These are phyloP conservation scores for Alternaria alternata DNA, from an alignment of 2,329 filamentous ascomycete species.

Conservation along the genomic window DNA sequence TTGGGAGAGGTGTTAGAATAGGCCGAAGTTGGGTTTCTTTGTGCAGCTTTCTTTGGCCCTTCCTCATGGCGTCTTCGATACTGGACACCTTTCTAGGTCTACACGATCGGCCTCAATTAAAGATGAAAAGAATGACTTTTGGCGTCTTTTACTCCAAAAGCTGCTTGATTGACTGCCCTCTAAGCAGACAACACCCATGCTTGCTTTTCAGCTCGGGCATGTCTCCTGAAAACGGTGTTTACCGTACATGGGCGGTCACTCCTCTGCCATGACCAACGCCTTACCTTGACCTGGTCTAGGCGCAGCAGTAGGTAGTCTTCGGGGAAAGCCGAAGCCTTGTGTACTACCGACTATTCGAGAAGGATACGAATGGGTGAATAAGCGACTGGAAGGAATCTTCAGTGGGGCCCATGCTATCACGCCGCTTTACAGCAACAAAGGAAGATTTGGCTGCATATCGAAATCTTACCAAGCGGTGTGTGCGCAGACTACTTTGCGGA, in stretches of 20 bases:
- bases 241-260: neutral
- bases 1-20: neutral
- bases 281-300: neutral
- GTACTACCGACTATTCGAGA: neutral
- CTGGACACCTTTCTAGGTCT: neutral
- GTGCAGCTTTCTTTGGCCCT: neutral
- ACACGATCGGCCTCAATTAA: neutral
- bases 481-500: neutral
- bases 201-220: neutral
- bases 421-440: neutral
- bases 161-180: neutral
- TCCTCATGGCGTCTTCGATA: neutral
- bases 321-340: constrained; percentile 1
- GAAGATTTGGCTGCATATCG: constrained; percentile 1
- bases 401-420: neutral
- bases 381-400: constrained; percentile 2
- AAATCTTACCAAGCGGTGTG: neutral
- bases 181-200: neutral
- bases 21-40: neutral
- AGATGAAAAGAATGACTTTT: neutral
- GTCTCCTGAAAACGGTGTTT: neutral
- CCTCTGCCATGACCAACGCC: neutral
- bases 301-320: neutral
- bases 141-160: neutral
- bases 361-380: neutral